Conservation (phyloP, 192 early-diverging fungal genomes). For the Coemansia sp. region DNA sequence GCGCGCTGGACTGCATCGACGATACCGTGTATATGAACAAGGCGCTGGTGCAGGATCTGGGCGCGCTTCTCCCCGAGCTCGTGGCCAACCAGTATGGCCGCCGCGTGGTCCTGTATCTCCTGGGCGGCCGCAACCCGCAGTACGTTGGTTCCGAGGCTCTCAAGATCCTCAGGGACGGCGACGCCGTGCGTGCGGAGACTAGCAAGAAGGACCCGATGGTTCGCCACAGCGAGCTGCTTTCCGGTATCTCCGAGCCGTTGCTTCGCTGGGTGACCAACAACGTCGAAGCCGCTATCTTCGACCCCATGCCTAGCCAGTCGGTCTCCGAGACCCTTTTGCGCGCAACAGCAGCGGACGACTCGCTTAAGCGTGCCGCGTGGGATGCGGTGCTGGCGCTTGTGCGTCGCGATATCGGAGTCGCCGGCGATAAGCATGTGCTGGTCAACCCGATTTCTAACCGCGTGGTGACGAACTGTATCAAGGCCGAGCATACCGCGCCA, state of each 20-base stretch:
- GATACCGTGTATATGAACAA: conserved; percentile 87
- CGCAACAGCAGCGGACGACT: conserved; percentile 38
- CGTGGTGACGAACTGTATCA: conserved; percentile 42
- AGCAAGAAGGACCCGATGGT: conserved; percentile 83
- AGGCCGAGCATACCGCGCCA: conserved; percentile 29
- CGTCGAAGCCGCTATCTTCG: conserved; percentile 58
- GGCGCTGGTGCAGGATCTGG: conserved; percentile 62
- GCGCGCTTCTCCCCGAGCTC: conserved; percentile 53
- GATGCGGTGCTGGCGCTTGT: conserved; percentile 28
- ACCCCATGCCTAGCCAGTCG: conserved; percentile 66
- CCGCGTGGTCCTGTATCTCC: conserved; percentile 76
- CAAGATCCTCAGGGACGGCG: conserved; percentile 64
- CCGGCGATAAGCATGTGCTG: conserved; percentile 28
- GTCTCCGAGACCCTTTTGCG: conserved; percentile 69
- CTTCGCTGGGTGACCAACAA: conserved; percentile 57
- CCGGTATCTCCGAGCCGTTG: conserved; percentile 59
- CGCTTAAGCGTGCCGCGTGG: conserved; percentile 23
- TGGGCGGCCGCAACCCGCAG: conserved; percentile 70
- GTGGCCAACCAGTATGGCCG: conserved; percentile 72
- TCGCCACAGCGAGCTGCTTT: conserved; percentile 67
- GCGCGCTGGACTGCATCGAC: conserved; percentile 83
- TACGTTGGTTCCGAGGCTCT: conserved; percentile 72
- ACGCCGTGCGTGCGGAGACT: conserved; percentile 66
- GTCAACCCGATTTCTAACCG: conserved; percentile 38
- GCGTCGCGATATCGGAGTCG: conserved; percentile 1